These are phyloP conservation scores for Apiotrichum siamense DNA, from an alignment of 1,284 basidiomycete species.

Conservation along the genomic window DNA sequence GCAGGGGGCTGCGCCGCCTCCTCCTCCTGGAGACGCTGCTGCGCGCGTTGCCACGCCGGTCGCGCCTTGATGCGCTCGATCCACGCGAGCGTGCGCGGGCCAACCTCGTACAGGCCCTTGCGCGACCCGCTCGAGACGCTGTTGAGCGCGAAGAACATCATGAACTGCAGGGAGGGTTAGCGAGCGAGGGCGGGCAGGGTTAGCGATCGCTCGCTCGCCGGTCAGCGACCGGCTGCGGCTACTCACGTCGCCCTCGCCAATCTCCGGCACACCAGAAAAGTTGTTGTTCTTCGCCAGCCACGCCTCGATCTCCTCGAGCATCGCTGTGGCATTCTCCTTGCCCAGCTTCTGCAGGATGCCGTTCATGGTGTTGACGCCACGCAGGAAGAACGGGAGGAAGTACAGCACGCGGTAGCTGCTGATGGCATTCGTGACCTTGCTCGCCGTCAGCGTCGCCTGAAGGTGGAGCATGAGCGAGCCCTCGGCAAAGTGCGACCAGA, in stretches of 20 bases:
- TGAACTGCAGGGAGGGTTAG: slow-evolving; percentile 33
- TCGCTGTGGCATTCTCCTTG: not conserved
- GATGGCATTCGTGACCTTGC: not conserved
- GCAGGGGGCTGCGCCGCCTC: slow-evolving; percentile 28
- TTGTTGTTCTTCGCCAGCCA: slow-evolving; percentile 21
- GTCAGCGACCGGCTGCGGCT: not conserved
- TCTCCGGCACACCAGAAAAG: slow-evolving; percentile 32
- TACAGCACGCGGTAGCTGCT: too few species aligned
- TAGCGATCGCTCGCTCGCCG: too few species aligned
- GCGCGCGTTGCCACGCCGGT: slow-evolving; percentile 13
- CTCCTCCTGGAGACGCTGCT: slow-evolving; percentile 24
- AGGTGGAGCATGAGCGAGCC: slow-evolving; percentile 27
- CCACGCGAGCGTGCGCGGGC: slow-evolving; percentile 22
- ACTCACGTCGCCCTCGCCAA: slow-evolving; percentile 36
- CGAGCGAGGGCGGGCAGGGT: too few species aligned
- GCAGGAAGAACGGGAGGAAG: too few species aligned
- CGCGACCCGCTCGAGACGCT: slow-evolving; percentile 21
- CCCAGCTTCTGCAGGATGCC: slow-evolving; percentile 14
- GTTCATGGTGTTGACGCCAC: too few species aligned
- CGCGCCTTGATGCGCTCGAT: slow-evolving; percentile 19
- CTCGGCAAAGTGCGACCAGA: slow-evolving; percentile 39
- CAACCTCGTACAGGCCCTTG: slow-evolving; percentile 22
- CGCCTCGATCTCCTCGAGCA: slow-evolving; percentile 21
- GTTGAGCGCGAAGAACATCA: slow-evolving; percentile 35
- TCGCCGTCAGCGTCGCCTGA: slow-evolving; percentile 4